Evolutionary conservation across 2,329 filamentous ascomycete genomes (phyloP).

Genomic region (Colletotrichum sidae): DNA sequence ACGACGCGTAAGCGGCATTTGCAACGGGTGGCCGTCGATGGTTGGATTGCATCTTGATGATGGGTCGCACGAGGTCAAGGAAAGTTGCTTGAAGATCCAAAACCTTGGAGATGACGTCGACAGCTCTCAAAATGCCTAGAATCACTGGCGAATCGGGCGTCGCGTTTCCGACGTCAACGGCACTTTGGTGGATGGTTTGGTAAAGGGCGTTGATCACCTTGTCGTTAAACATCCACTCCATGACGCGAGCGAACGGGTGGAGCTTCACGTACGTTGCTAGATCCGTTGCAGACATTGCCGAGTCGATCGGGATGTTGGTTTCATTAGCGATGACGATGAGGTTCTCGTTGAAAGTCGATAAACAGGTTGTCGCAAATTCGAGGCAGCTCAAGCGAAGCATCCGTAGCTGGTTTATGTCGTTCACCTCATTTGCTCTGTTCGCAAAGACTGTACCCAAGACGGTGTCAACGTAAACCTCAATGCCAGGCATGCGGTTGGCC

Average conservation of each 20-base stretch:
- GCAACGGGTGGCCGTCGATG: conserved; percentile 72
- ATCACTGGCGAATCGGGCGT: conserved; percentile 84
- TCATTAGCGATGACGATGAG: conserved; percentile 87
- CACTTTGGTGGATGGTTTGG: conserved; percentile 80
- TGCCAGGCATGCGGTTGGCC: conserved; percentile 80
- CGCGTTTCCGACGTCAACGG: conserved; percentile 77
- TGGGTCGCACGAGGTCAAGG: conserved; percentile 85
- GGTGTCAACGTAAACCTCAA: conserved; percentile 94
- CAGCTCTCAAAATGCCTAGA: conserved; percentile 79
- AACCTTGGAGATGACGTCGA: conserved; percentile 85
- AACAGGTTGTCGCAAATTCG: conserved; percentile 82
- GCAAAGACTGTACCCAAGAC: conserved; percentile 83
- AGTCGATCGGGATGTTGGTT: conserved; percentile 80
- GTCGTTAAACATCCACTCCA: conserved; percentile 99
- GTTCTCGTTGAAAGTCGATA: conserved; percentile 93
- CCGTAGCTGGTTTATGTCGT: conserved; percentile 75
- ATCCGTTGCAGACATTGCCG: conserved; percentile 78
- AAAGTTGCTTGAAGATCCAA: conserved; percentile 93
- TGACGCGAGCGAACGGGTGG: conserved; percentile 92
- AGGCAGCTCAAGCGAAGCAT: conserved; percentile 84
- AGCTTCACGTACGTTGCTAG: conserved; percentile 84
- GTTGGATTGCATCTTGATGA: conserved; percentile 75
- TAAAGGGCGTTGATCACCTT: conserved; percentile 86
- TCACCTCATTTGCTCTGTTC: conserved; percentile 72
- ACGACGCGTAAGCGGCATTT: conserved; percentile 83